phyloP scores from a whole-genome alignment of 1,284 basidiomycete species.

The Apiotrichum veenhuisii region DNA sequence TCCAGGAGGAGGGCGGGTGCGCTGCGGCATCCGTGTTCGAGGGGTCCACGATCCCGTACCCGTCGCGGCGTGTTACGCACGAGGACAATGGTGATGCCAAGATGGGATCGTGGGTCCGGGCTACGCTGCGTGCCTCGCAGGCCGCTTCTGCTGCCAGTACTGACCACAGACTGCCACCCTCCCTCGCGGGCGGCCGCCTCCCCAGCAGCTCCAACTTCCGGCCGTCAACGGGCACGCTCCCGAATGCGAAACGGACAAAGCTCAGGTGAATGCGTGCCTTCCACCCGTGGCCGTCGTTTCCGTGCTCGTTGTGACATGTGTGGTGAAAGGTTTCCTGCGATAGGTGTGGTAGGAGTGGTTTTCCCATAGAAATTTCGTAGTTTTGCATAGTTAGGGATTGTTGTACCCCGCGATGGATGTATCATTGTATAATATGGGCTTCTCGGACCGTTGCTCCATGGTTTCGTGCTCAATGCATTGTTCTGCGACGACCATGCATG shows the following conservation, averaged over 20 bases:
- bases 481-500: too few species aligned
- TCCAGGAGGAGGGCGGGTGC: slow-evolving; percentile 50
- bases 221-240: slow-evolving; percentile 28
- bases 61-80: slow-evolving; percentile 53
- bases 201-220: slow-evolving; percentile 45
- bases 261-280: slow-evolving; percentile 19
- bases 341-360: too few species aligned
- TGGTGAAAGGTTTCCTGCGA: background rate
- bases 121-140: background rate
- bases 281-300: background rate
- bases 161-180: slow-evolving; percentile 35
- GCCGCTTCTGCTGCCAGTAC: background rate
- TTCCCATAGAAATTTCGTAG: too few species aligned
- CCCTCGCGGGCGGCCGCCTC: slow-evolving; percentile 35
- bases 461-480: too few species aligned
- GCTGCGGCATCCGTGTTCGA: slow-evolving; percentile 45
- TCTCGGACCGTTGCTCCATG: too few species aligned
- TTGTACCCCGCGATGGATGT: too few species aligned
- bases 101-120: slow-evolving; percentile 47
- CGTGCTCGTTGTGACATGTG: background rate
- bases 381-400: background rate
- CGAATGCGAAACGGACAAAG: slow-evolving; percentile 30
- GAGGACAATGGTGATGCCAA: slow-evolving; percentile 54
- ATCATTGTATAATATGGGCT: too few species aligned
- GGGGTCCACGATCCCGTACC: slow-evolving; percentile 50